Evolutionary conservation across 2,329 filamentous ascomycete species (phyloP).

Genomic region (Stenocarpella maydis): DNA sequence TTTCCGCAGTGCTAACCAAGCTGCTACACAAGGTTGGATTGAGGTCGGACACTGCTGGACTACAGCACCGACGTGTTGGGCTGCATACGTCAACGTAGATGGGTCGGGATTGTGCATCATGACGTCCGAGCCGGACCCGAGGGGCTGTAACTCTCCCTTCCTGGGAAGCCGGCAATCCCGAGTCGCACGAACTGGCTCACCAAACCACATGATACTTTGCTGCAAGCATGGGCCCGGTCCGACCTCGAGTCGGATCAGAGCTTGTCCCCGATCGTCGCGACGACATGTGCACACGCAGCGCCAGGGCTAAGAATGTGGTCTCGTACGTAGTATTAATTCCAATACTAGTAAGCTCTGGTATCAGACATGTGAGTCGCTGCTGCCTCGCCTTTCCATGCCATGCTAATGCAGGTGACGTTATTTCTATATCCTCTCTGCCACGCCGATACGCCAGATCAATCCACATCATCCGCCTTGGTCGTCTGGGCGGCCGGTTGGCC

Average conservation of each 20-base stretch:
- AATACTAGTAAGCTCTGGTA: background rate
- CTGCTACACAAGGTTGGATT: background rate
- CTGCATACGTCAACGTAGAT: background rate
- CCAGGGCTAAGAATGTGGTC: background rate
- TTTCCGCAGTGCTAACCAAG: background rate
- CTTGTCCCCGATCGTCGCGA: background rate
- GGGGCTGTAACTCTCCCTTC: constrained; percentile 11
- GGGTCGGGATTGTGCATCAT: background rate
- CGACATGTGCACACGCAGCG: background rate
- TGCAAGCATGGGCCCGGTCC: background rate
- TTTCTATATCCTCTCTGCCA: background rate
- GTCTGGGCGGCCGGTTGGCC: background rate
- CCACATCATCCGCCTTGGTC: constrained; percentile 29
- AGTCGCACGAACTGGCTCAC: background rate
- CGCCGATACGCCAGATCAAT: constrained; percentile 6
- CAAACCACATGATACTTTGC: background rate
- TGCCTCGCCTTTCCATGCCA: background rate
- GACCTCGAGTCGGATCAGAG: background rate
- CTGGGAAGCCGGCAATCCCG: background rate
- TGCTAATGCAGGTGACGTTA: background rate
- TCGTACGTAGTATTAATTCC: background rate
- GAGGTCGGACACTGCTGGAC: background rate
- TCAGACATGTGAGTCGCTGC: background rate
- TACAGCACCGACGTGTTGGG: background rate
- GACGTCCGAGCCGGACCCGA: background rate